Percentiles rank a stretch among this genome's conserved stretches.
phyloP scores from a whole-genome alignment of 345 rosid species.

The Moricandia moricandioides region DNA sequence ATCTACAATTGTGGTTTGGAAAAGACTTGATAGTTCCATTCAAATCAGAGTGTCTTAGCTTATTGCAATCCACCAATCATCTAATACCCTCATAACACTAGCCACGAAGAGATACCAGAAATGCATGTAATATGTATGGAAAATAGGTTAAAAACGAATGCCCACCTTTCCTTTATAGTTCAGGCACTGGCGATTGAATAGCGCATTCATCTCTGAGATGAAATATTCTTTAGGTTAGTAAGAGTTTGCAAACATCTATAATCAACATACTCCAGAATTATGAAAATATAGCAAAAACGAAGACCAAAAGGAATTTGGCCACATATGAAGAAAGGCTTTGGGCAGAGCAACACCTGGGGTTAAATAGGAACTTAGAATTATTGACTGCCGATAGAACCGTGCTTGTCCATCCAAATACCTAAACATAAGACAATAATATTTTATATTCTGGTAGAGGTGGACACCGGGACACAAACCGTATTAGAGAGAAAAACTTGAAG shows the following conservation, averaged over 20 bases:
- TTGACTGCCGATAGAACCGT: conserved; percentile 71
- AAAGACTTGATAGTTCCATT: neutral
- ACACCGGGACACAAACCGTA: neutral
- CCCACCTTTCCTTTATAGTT: conserved; percentile 87
- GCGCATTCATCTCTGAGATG: conserved; percentile 71
- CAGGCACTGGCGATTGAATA: conserved; percentile 61
- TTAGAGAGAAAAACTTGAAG: neutral
- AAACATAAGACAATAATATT: conserved; percentile 18
- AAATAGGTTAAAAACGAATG: neutral
- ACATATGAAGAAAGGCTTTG: conserved; percentile 7
- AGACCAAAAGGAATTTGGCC: neutral
- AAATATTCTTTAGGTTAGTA: conserved; percentile 13
- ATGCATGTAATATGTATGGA: conserved; percentile 1
- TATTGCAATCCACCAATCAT: conserved; percentile 21
- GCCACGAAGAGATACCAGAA: neutral
- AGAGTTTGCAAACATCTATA: conserved; percentile 6
- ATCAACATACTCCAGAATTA: conserved; percentile 4
- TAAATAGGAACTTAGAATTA: conserved; percentile 65
- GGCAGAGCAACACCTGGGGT: conserved; percentile 61
- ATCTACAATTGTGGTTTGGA: neutral
- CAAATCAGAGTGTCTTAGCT: neutral
- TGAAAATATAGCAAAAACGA: neutral
- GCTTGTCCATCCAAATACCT: conserved; percentile 91
- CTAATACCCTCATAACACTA: conserved; percentile 16
- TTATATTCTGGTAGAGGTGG: neutral